Evolutionary conservation across 371 early-diverging fungal genomes (phyloP), one percentile per base, ranked within the genome.

Genomic region (Mucor irregularis): DNA sequence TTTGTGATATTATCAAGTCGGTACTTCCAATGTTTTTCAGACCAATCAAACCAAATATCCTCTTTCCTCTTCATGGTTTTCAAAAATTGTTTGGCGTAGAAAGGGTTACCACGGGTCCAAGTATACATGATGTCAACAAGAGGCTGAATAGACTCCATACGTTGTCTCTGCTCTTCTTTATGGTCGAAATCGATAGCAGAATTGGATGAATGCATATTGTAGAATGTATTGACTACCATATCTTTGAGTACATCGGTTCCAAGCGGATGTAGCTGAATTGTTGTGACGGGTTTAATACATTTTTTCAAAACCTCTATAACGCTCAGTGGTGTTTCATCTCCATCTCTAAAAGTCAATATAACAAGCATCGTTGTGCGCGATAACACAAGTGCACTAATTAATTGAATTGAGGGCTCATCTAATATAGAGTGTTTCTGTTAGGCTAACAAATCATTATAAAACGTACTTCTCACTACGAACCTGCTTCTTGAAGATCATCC

Each of bases 401-500:
- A 45, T 29, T 72, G 62, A 13, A 74, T 58, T 5, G 78, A 77
- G 3, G 78, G 62, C 39, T 76, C 72, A 34, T 76, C 74, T 74
- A 56, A 24, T n/a, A n/a, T n/a, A 38, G 35, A 49, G 16, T 40
- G 19, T 39, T 21, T 40, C 21, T 40, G 11, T 40, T 40, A 10
- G 7, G 10, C 11, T n/a, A 40, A 21, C 16, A 9, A 40, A 17
- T 1, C 2, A 40, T 22, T 45, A 21, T 21, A 51, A 46, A 34
- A 46, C n/a, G n/a, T n/a, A n/a, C n/a, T n/a, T n/a, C n/a, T 35
- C 1, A 51, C 24, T 31, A 39, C 53, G 52, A 39, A 69, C 74
- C 74, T 55, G 77, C 77, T 69, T 76, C 73, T 50, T 73, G 73
- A 22, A 76, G 40, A 67, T 76, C 77, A 64, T 76, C 77, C 22